Conservation (phyloP, 257 asterid species). For the Nicotiana knightiana region DNA sequence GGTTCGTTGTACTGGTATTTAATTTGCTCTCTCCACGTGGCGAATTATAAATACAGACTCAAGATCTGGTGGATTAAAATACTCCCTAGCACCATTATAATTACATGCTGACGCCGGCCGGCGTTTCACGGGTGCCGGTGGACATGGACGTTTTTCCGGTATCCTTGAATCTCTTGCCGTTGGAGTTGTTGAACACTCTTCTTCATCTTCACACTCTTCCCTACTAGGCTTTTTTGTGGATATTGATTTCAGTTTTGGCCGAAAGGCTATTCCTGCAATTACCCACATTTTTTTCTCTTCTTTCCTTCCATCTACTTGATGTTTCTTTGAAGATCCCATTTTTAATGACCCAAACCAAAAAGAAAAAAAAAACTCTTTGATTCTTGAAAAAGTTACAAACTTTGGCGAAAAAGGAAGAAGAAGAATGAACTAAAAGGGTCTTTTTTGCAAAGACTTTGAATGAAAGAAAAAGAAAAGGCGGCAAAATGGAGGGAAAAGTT, state of each 20-base stretch:
- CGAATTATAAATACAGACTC: constrained; percentile 53
- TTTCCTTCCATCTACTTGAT: constrained; percentile 40
- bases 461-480: constrained; percentile 39
- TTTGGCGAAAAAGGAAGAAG: background rate
- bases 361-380: background rate
- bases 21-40: constrained; percentile 54
- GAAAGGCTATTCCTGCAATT: constrained; percentile 50
- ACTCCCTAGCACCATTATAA: constrained; percentile 51
- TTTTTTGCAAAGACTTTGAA: constrained; percentile 15
- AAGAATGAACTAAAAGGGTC: constrained; percentile 34
- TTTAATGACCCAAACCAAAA: background rate
- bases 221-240: constrained; percentile 31
- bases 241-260: constrained; percentile 58
- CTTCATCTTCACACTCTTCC: constrained; percentile 31
- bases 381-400: background rate
- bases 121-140: constrained; percentile 81
- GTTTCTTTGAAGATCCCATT: constrained; percentile 66
- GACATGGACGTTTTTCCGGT: constrained; percentile 62
- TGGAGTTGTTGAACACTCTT: constrained; percentile 56
- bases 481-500: constrained; percentile 34
- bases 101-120: constrained; percentile 49
- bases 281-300: constrained; percentile 64
- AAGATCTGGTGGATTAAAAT: constrained; percentile 72
- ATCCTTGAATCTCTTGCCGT: constrained; percentile 65
- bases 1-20: background rate